Evolutionary conservation across 805 yeast genomes (phyloP).

Genomic region (Yamadazyma phyllophila): DNA sequence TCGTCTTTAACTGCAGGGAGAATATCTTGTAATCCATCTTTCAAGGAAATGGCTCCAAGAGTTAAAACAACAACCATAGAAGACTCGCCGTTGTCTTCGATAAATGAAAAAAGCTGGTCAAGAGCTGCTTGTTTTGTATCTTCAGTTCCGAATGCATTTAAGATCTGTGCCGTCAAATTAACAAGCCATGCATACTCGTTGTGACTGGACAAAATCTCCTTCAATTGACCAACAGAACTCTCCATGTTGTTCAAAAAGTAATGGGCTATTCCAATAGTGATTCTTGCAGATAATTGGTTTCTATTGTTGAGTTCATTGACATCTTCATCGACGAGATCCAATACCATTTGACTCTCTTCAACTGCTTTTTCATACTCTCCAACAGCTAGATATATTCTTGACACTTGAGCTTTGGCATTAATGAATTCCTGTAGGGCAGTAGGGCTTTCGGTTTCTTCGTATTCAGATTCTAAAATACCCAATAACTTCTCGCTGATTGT

Average conservation of each 20-base stretch:
- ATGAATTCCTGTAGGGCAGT: constrained; percentile 50
- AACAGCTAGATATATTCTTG: constrained; percentile 67
- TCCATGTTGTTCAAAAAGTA: constrained; percentile 66
- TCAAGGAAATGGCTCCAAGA: constrained; percentile 74
- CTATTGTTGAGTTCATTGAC: constrained; percentile 22
- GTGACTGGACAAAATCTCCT: constrained; percentile 51
- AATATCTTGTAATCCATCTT: constrained; percentile 57
- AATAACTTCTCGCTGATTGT: constrained; percentile 47
- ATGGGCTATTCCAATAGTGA: constrained; percentile 69
- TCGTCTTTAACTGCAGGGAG: constrained; percentile 68
- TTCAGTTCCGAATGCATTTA: constrained; percentile 72
- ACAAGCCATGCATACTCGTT: constrained; percentile 66
- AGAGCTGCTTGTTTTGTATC: constrained; percentile 80
- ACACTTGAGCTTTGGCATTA: constrained; percentile 62
- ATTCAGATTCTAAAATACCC: constrained; percentile 48
- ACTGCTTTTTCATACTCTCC: constrained; percentile 56
- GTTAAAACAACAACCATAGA: constrained; percentile 66
- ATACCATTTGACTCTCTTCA: constrained; percentile 55
- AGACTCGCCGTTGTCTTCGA: constrained; percentile 55
- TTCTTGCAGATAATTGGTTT: constrained; percentile 53
- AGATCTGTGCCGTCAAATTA: constrained; percentile 70
- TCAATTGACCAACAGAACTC: constrained; percentile 65
- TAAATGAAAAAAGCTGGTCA: constrained; percentile 71
- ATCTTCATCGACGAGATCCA: constrained; percentile 51
- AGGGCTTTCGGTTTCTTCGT: constrained; percentile 54